These are phyloP conservation scores for Xylaria multiplex DNA, from an alignment of 2,329 filamentous ascomycete species.

Conservation along the genomic window DNA sequence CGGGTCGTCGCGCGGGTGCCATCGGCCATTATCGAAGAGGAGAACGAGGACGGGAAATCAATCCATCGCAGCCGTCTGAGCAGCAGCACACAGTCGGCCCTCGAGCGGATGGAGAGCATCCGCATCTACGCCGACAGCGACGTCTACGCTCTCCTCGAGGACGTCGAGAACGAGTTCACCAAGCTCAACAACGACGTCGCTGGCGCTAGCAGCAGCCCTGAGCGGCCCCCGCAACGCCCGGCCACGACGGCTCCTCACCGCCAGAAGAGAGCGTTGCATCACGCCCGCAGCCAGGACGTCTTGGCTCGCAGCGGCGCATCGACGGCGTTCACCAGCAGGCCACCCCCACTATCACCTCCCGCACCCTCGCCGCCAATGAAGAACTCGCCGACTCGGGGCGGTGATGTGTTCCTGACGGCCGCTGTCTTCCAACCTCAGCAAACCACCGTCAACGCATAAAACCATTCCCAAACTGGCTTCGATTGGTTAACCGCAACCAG, in stretches of 20 bases:
- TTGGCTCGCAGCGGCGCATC: constrained; percentile 52
- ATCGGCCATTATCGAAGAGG: constrained; percentile 65
- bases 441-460: constrained; percentile 31
- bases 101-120: constrained; percentile 66
- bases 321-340: constrained; percentile 37
- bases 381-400: constrained; percentile 45
- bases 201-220: constrained; percentile 33
- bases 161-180: constrained; percentile 71
- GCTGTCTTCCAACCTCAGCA: constrained; percentile 60
- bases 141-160: constrained; percentile 72
- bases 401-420: constrained; percentile 58
- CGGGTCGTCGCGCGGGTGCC: constrained; percentile 64
- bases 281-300: constrained; percentile 62
- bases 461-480: not conserved
- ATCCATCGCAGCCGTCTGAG: constrained; percentile 38
- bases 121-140: constrained; percentile 74
- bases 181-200: constrained; percentile 52
- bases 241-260: constrained; percentile 42
- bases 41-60: constrained; percentile 53
- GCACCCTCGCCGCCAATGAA: constrained; percentile 52
- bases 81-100: constrained; percentile 44
- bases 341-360: constrained; percentile 49
- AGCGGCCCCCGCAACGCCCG: constrained; percentile 35
- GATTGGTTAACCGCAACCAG: constrained; percentile 4
- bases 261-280: constrained; percentile 57